These are phyloP conservation scores for Craterostigma plantagineum DNA, from an alignment of 257 asterid species.

Conservation along the genomic window DNA sequence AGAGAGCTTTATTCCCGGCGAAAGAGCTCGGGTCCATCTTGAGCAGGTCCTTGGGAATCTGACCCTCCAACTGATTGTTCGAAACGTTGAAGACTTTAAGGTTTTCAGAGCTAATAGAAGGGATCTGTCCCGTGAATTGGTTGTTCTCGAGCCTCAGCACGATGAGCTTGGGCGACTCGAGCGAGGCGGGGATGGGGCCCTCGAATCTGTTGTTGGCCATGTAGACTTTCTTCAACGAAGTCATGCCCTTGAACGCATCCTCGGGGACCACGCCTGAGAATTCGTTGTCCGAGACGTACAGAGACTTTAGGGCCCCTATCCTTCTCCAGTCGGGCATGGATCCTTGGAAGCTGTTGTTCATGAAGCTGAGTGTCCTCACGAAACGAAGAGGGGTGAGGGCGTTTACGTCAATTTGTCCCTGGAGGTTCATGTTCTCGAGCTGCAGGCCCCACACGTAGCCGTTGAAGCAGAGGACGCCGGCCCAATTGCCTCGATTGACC, in stretches of 20 bases:
- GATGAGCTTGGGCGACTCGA: conserved; percentile 48
- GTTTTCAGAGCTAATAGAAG: conserved; percentile 24
- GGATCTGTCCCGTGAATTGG: conserved; percentile 49
- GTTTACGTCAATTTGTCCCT: conserved; percentile 53
- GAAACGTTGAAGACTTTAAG: conserved; percentile 47
- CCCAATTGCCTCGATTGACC: conserved; percentile 35
- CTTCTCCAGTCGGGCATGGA: conserved; percentile 79
- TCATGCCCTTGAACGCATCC: conserved; percentile 58
- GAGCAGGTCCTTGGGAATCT: conserved; percentile 34
- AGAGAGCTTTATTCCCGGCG: conserved; percentile 56
- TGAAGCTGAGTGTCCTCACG: conserved; percentile 55
- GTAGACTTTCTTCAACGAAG: conserved; percentile 50
- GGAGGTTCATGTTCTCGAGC: conserved; percentile 54
- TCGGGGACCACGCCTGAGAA: conserved; percentile 47
- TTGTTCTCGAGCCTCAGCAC: conserved; percentile 66
- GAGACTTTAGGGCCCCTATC: conserved; percentile 49
- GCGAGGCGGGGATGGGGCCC: conserved; percentile 57
- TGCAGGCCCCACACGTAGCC: conserved; percentile 66
- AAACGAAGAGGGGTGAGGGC: conserved; percentile 30
- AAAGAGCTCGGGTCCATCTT: conserved; percentile 39
- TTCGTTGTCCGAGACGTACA: conserved; percentile 45
- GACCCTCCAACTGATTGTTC: conserved; percentile 65
- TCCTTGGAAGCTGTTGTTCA: conserved; percentile 56
- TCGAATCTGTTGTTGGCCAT: conserved; percentile 48
- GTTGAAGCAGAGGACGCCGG: conserved; percentile 50